Base-by-base conservation (phyloP, 257 asterid genomes). In the Capsicum chinense region DNA sequence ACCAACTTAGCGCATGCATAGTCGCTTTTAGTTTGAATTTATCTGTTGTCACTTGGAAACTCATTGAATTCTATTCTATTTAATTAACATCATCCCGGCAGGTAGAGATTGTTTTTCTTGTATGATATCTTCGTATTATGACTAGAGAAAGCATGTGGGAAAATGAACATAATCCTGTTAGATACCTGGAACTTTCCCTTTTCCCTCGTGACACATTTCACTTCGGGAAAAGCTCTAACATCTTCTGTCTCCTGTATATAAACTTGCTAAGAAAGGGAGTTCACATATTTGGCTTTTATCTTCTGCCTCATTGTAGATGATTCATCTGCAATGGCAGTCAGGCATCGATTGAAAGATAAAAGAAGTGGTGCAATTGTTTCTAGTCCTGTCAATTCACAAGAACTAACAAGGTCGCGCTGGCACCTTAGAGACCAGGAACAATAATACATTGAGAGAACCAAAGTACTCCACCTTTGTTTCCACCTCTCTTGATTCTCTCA, bases 321-420 rank as follows among this genome's bases (percentile, higher is more conserved):
- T 57, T 87, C 93, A 79, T 83, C 33, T 26, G 33, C 33, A 26
- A 26, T 26, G 33, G 33, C 33, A 79, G 86, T 50, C 26, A 81
- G 93, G 93, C 90, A 26, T 26, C 33, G 33, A 26, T 26, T 26
- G 33, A 26, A 26, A 60, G 95, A 92, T 64, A 90, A 90, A 90
- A 88, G 83, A 39, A 70, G 86, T 52, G 90, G 85, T 59, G 87
- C 88, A 84, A 63, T 86, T 33, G 81, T 83, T 83, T 85, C 87
- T 57, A 85, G 90, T 84, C 80, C 85, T 78, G 81, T 90, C 62
- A 83, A 87, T 83, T 42, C 91, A 83, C 95, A 87, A 69, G 93
- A 87, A 44, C 6, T 44, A 44, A 12, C 92, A 87, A 71, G 48
- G 59, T 85, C 89, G 82, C 81, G 86, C 88, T 83, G 73, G 87